Base-by-base conservation (phyloP, 2,329 filamentous ascomycete genomes). In the Fusarium succisae region DNA sequence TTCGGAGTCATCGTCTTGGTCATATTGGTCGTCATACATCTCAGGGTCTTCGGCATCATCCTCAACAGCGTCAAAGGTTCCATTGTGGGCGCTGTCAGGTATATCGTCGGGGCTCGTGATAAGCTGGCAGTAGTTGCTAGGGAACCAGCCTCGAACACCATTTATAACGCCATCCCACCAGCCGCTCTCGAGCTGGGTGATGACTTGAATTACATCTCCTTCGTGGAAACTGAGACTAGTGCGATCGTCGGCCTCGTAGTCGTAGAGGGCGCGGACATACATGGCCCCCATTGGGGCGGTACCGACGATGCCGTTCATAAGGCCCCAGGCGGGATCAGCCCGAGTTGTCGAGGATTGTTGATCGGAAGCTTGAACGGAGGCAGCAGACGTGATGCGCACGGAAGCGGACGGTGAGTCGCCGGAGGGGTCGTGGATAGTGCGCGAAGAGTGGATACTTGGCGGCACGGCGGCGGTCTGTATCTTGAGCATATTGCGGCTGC, bases 91-190 rank as follows among this genome's bases (percentile, higher is more conserved):
- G 20, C 88, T 85, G 61, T 94, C 91, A 47, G 89, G 88, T 37
- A 92, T 86, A 72, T 97, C 93, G 77, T 94, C 92, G 57, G 92
- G 89, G 77, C 91, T 91, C 68, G 91, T 90, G 78, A 98, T 93
- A 73, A 96, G 91, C 75, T 94, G 92, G 85, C 96, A 98, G 85
- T 99, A 99, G 83, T 99, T 99, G 87, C 96, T 98, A 43, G 96
- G 96, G 82, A 99, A 99, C 96, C 96, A 99, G 81, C 96, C 96
- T 81, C 96, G 92, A 77, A 98, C 93, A 67, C 95, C 94, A 80
- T 98, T 96, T 82, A 99, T 98, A 63, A 99, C 94, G 55, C 96
- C 96, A 85, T 99, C 96, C 96, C 96, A 99, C 96, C 96, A 99
- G 64, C 96, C 96, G 79, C 95, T 98, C 83, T 99, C 96, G 65